Evolutionary conservation across 768 basidiomycete species (phyloP), one percentile per base, ranked within the genome.

Genomic region (Clavulina sp.): DNA sequence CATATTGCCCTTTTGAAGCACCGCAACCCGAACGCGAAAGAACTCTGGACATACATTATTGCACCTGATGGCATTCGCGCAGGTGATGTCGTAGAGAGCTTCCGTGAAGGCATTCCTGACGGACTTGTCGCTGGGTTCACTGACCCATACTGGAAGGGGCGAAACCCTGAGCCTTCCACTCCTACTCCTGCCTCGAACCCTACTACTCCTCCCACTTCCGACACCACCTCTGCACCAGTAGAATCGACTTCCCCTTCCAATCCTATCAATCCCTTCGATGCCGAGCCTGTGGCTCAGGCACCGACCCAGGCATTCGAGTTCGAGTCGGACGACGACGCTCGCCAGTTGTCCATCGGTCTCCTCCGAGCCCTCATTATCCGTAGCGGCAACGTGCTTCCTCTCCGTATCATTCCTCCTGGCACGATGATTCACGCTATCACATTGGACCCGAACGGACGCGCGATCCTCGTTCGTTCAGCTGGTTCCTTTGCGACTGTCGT

Each of bases 1-100:
- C 95, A 99, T 64, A 93, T 99, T 61, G 93, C 95, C 2, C 74
- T 99, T 54, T 62, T 96, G 61, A 73, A 72, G 61, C 80, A 76
- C 61, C 70, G 80, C 3, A 62, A 62, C 5, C 70, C 74, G 30
- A 69, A 73, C 54, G 81, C 53, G 54, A 69, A 73, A 54, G 73
- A 69, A 59, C 57, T 50, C 24, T 93, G 83, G 79, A 83, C 78
- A 60, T 99, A 99, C 63, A 91, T 99, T 60, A 68, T 97, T 41
- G 91, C 95, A 2, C 80, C 85, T 4, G 88, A 92, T 56, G 89
- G 86, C 4, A 66, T 96, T 58, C 70, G 85, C 36, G 85, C 88
- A 4, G 95, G 95, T 1, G 83, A 92, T 59, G 71, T 77, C 26
- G 86, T 97, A 43, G 77, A 84, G 65, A 85, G 82, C 56, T 97